phyloP scores from a whole-genome alignment of 192 early-diverging fungal species.

The Mortierella antarctica region DNA sequence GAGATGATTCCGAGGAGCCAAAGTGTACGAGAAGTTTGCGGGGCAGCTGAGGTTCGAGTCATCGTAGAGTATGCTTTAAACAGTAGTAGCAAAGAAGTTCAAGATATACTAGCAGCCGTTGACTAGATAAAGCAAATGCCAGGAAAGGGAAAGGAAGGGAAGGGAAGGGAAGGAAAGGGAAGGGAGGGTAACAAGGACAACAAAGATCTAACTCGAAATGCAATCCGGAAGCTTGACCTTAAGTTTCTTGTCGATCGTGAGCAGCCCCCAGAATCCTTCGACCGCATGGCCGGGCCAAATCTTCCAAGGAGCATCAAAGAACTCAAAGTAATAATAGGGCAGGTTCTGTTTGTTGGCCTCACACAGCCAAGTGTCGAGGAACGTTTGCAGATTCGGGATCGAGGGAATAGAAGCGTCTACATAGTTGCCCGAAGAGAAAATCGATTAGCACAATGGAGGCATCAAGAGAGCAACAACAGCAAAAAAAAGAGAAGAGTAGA shows the following conservation, averaged over 20 bases:
- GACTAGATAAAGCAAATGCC: too few relatives aligned
- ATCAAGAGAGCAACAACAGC: conserved; percentile 9
- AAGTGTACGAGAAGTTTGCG: too few relatives aligned
- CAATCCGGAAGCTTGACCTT: conserved; percentile 57
- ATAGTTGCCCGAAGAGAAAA: not conserved
- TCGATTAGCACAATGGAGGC: not conserved
- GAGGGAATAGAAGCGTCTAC: conserved; percentile 52
- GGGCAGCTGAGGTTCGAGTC: too few relatives aligned
- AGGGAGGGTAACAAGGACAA: too few relatives aligned
- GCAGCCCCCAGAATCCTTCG: conserved; percentile 54
- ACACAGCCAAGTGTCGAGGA: conserved; percentile 57
- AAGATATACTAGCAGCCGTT: too few relatives aligned
- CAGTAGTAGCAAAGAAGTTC: too few relatives aligned
- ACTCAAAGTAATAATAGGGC: conserved; percentile 60
- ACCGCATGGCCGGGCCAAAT: conserved; percentile 51
- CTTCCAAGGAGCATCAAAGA: conserved; percentile 63
- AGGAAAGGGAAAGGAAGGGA: not conserved
- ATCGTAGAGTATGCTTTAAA: too few relatives aligned
- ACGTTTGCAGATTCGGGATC: conserved; percentile 49
- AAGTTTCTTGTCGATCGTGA: conserved; percentile 50
- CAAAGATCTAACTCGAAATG: not conserved
- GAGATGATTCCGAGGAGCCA: too few relatives aligned
- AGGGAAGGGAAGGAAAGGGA: not conserved
- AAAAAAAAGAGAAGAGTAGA: not conserved
- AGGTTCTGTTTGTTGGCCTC: conserved; percentile 49